phyloP scores from a whole-genome alignment of 1,139 yeast species.

The Yamadazyma sp. region DNA sequence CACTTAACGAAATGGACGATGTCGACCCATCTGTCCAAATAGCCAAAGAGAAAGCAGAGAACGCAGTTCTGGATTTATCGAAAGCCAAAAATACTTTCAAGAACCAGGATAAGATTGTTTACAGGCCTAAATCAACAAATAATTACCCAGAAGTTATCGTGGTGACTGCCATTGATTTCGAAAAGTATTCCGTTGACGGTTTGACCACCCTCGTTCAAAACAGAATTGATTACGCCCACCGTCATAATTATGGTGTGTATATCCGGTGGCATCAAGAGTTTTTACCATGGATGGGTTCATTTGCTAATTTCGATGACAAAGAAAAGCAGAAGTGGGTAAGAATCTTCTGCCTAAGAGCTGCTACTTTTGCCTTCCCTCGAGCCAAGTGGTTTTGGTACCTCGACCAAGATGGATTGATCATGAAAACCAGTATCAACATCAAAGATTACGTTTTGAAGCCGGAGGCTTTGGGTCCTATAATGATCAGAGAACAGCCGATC shows the following conservation, averaged over 20 bases:
- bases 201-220: slow-evolving; percentile 72
- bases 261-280: slow-evolving; percentile 85
- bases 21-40: slow-evolving; percentile 37
- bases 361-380: slow-evolving; percentile 82
- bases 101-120: slow-evolving; percentile 65
- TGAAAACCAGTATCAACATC: slow-evolving; percentile 61
- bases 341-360: slow-evolving; percentile 65
- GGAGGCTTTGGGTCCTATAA: slow-evolving; percentile 54
- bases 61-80: slow-evolving; percentile 36
- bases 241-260: slow-evolving; percentile 73
- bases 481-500: slow-evolving; percentile 67
- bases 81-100: slow-evolving; percentile 58
- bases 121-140: slow-evolving; percentile 37
- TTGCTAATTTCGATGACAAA: slow-evolving; percentile 31
- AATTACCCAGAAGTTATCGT: slow-evolving; percentile 67
- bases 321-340: slow-evolving; percentile 59
- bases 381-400: slow-evolving; percentile 85
- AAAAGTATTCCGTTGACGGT: slow-evolving; percentile 58
- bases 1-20: slow-evolving; percentile 51
- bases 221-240: slow-evolving; percentile 77
- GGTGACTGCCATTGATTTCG: slow-evolving; percentile 82
- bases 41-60: slow-evolving; percentile 40
- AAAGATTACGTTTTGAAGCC: slow-evolving; percentile 57
- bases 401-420: slow-evolving; percentile 71
- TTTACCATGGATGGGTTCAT: slow-evolving; percentile 53